These are phyloP conservation scores for Lodderomyces metapsilosis DNA, from an alignment of 1,139 yeast species.

Conservation along the genomic window DNA sequence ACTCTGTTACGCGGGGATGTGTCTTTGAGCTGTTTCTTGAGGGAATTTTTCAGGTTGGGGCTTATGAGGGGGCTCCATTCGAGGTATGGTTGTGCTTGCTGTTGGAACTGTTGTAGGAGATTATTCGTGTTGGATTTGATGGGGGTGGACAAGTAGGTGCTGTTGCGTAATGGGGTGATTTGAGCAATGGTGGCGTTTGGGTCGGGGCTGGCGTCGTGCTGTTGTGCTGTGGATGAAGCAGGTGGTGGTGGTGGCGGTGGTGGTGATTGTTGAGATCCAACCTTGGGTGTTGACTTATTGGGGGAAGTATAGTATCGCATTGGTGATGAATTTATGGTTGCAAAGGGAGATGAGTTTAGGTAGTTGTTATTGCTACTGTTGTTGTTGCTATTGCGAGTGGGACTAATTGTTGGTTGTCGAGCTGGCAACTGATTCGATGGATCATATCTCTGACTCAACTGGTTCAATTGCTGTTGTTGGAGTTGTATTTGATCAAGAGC, in stretches of 20 bases:
- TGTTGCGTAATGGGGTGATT: slow-evolving; percentile 35
- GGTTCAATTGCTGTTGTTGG: slow-evolving; percentile 14
- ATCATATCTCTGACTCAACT: slow-evolving; percentile 9
- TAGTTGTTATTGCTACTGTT: not conserved
- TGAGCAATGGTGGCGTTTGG: slow-evolving; percentile 42
- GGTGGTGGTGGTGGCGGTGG: not conserved
- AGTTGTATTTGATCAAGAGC: slow-evolving; percentile 10
- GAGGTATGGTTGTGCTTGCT: slow-evolving; percentile 14
- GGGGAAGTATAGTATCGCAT: slow-evolving; percentile 28
- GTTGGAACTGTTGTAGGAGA: not conserved
- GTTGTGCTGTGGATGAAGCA: not conserved
- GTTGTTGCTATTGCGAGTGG: not conserved
- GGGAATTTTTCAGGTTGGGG: slow-evolving; percentile 39
- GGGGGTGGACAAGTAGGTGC: not conserved
- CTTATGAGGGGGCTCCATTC: slow-evolving; percentile 60
- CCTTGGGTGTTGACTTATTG: slow-evolving; percentile 19
- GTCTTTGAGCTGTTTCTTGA: slow-evolving; percentile 37
- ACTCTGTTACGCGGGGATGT: slow-evolving; percentile 45
- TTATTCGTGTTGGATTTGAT: not conserved
- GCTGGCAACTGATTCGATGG: slow-evolving; percentile 28
- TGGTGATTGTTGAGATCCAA: slow-evolving; percentile 6
- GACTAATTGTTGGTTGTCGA: slow-evolving; percentile 27
- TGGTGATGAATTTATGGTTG: slow-evolving; percentile 28
- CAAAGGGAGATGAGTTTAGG: slow-evolving; percentile 30
- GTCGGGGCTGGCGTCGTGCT: slow-evolving; percentile 19